Conservation (phyloP, 2,329 filamentous ascomycete genomes). For the Fusarium sp. region DNA sequence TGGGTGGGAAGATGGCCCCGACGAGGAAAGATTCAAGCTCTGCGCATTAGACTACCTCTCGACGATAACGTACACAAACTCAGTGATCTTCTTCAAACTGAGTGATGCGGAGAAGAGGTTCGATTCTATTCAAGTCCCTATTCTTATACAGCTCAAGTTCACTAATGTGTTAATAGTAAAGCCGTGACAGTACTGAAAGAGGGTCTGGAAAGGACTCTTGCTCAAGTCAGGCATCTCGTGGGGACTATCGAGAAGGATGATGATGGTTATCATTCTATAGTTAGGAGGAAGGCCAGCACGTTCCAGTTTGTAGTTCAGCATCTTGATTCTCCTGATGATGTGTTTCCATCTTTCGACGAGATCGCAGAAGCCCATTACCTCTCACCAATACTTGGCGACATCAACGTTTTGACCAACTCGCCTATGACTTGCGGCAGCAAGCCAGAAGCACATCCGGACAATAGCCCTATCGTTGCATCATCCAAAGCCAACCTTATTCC, state of each 20-base stretch:
- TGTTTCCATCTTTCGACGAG: constrained; percentile 55
- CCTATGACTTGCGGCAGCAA: constrained; percentile 57
- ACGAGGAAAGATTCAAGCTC: constrained; percentile 33
- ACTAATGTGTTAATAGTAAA: constrained; percentile 13
- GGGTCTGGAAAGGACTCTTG: constrained; percentile 55
- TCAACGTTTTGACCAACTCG: constrained; percentile 51
- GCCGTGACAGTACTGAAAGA: constrained; percentile 42
- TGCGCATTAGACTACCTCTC: constrained; percentile 27
- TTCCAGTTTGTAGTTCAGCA: constrained; percentile 54
- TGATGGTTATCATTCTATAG: constrained; percentile 54
- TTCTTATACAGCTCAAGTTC: not conserved
- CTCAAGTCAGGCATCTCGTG: constrained; percentile 55
- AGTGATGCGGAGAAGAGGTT: constrained; percentile 17
- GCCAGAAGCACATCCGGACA: constrained; percentile 55
- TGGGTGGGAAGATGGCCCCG: constrained; percentile 31
- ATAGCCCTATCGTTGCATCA: constrained; percentile 51
- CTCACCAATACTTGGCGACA: constrained; percentile 52
- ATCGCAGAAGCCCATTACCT: constrained; percentile 55
- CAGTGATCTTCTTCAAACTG: constrained; percentile 23
- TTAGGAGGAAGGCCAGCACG: constrained; percentile 53
- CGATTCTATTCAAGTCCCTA: not conserved
- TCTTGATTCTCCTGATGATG: constrained; percentile 54
- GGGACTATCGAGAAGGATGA: constrained; percentile 57
- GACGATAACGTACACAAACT: constrained; percentile 25
- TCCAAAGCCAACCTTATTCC: constrained; percentile 59